These are phyloP conservation scores for Annulohypoxylon stygium DNA, from an alignment of 495 filamentous ascomycete genomes.

Conservation along the genomic window DNA sequence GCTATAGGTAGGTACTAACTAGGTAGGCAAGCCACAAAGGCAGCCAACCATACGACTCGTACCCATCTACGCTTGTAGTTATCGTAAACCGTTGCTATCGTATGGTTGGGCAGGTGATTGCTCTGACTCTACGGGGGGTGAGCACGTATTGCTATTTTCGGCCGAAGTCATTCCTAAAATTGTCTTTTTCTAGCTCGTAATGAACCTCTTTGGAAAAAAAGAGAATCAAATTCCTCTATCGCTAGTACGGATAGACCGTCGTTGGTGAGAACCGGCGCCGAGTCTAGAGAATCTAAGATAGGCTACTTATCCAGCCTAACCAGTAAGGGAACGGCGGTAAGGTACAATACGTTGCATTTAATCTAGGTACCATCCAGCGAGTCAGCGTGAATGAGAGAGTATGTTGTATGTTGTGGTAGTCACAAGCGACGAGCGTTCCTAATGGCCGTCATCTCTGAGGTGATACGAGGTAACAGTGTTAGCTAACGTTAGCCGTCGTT, in stretches of 20 bases:
- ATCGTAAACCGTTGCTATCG: slow-evolving; percentile 15
- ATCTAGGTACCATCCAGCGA: slow-evolving; percentile 28
- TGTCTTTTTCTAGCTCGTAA: slow-evolving; percentile 34
- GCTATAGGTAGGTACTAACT: no score
- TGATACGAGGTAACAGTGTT: slow-evolving; percentile 46
- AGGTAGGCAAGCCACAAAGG: slow-evolving; percentile 41
- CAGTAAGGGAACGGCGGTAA: slow-evolving; percentile 31
- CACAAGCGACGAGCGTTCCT: slow-evolving; percentile 10
- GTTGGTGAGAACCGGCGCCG: slow-evolving; percentile 17
- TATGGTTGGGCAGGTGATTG: slow-evolving; percentile 28
- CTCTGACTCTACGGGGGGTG: slow-evolving; percentile 14
- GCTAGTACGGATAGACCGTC: background rate
- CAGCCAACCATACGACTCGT: slow-evolving; percentile 39
- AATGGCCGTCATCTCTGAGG: slow-evolving; percentile 27
- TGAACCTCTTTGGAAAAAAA: slow-evolving; percentile 17
- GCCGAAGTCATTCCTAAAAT: slow-evolving; percentile 18
- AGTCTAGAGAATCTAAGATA: slow-evolving; percentile 17
- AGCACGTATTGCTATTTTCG: slow-evolving; percentile 25
- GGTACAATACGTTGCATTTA: slow-evolving; percentile 44
- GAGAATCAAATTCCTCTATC: slow-evolving; percentile 7
- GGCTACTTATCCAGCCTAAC: slow-evolving; percentile 31
- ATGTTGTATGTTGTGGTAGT: background rate
- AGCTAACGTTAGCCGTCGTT: slow-evolving; percentile 22
- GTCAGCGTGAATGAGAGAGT: slow-evolving; percentile 8
- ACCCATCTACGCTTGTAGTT: slow-evolving; percentile 25